Percentiles rank a stretch among this genome's conserved stretches.
phyloP scores from a whole-genome alignment of 106 monocot species.

The Triglochin maritima region DNA sequence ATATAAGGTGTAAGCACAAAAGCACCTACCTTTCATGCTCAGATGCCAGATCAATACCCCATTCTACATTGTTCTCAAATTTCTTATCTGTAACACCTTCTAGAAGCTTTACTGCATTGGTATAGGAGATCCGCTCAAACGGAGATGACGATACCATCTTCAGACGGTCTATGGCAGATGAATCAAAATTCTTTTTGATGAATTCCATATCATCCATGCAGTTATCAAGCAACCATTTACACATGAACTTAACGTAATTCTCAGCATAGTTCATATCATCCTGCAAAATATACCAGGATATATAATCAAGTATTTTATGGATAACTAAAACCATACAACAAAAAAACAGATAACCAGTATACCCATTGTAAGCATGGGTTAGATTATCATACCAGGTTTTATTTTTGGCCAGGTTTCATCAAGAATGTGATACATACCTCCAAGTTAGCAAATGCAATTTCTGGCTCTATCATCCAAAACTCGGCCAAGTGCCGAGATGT shows the following conservation, averaged over 20 bases:
- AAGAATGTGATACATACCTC: slow-evolving; percentile 35
- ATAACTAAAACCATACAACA: no score
- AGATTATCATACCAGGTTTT: no score
- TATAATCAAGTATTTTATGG: no score
- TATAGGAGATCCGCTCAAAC: slow-evolving; percentile 63
- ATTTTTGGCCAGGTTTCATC: background rate
- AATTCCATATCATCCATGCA: slow-evolving; percentile 70
- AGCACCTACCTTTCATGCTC: slow-evolving; percentile 64
- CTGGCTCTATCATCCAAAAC: slow-evolving; percentile 99
- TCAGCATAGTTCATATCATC: slow-evolving; percentile 83
- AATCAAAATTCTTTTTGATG: slow-evolving; percentile 56
- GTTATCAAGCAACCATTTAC: slow-evolving; percentile 69
- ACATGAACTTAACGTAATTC: slow-evolving; percentile 56
- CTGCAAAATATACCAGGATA: slow-evolving; percentile 16
- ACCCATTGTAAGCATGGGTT: no score
- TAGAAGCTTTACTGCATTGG: slow-evolving; percentile 56
- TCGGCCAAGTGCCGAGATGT: slow-evolving; percentile 93
- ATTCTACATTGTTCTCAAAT: slow-evolving; percentile 68
- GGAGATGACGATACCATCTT: slow-evolving; percentile 56
- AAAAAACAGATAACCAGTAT: no score
- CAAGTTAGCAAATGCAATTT: slow-evolving; percentile 89
- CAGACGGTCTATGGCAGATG: slow-evolving; percentile 55
- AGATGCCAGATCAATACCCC: slow-evolving; percentile 82
- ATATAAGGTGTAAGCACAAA: background rate
- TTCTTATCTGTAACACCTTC: slow-evolving; percentile 51